A percentile compares a stretch with the other conserved stretches of the same genome.
phyloP scores from a whole-genome alignment of 2,329 filamentous ascomycete genomes.

The Cladobotryum protrusum region DNA sequence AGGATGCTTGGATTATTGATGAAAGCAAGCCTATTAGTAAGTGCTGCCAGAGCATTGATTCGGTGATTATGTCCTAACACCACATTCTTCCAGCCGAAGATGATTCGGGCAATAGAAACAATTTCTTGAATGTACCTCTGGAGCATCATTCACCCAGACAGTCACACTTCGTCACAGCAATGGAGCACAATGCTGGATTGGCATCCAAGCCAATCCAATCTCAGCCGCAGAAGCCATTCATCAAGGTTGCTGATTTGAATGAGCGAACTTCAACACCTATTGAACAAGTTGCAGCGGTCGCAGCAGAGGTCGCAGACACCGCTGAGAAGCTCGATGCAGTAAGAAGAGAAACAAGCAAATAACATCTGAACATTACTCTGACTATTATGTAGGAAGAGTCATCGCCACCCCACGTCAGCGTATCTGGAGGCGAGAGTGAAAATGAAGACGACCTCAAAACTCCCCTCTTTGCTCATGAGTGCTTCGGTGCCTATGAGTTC shows the following conservation, averaged over 20 bases:
- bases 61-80: neutral
- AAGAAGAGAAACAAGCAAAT: neutral
- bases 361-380: slow-evolving; percentile 3
- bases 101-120: slow-evolving; percentile 12
- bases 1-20: slow-evolving; percentile 66
- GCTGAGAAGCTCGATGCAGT: slow-evolving; percentile 32
- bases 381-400: slow-evolving; percentile 13
- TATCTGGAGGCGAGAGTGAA: slow-evolving; percentile 14
- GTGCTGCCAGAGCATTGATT: slow-evolving; percentile 14
- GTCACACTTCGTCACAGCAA: neutral
- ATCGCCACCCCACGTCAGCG: slow-evolving; percentile 7
- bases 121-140: slow-evolving; percentile 15
- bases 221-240: slow-evolving; percentile 12
- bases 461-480: slow-evolving; percentile 44
- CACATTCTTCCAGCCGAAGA: slow-evolving; percentile 9
- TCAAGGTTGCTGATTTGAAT: slow-evolving; percentile 2
- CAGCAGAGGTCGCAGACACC: slow-evolving; percentile 39
- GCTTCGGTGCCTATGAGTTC: slow-evolving; percentile 35
- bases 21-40: slow-evolving; percentile 55
- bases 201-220: neutral
- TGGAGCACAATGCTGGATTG: neutral
- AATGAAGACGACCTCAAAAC: slow-evolving; percentile 21
- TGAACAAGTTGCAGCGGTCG: slow-evolving; percentile 34
- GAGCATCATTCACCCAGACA: neutral
- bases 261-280: slow-evolving; percentile 32